A percentile compares a stretch with the other conserved stretches of the same genome.
These are phyloP conservation scores for Globisporangium abappressorium DNA, from an alignment of 352 stramenopile species.

Conservation along the genomic window DNA sequence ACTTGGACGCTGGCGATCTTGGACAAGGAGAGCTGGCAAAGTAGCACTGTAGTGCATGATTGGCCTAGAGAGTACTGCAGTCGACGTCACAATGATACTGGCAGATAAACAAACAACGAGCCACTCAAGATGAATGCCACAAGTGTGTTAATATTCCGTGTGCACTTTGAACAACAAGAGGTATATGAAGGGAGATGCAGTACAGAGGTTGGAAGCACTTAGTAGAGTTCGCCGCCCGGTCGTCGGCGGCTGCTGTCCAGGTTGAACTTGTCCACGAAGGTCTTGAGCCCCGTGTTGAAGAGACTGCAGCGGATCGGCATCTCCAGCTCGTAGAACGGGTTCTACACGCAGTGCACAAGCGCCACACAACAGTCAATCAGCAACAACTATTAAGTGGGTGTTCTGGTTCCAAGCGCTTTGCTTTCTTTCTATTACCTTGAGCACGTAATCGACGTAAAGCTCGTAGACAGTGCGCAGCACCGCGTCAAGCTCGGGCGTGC, in stretches of 20 bases:
- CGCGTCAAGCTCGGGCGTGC: constrained; percentile 78
- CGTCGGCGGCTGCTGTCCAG: constrained; percentile 54
- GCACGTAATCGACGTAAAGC: constrained; percentile 94
- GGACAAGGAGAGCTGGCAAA: background rate
- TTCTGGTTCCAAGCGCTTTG: background rate
- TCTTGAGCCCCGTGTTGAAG: constrained; percentile 88
- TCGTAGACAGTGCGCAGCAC: constrained; percentile 90
- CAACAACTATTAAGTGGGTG: background rate
- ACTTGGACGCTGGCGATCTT: constrained; percentile 19
- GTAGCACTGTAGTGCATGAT: background rate
- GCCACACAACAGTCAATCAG: background rate
- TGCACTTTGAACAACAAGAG: background rate
- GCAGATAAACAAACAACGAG: background rate
- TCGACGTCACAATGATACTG: background rate
- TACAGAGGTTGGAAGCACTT: constrained; percentile 6
- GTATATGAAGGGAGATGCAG: background rate
- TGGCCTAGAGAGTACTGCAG: too few relatives aligned
- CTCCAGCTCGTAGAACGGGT: constrained; percentile 95
- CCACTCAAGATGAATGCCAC: background rate
- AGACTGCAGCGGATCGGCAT: constrained; percentile 94
- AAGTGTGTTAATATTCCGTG: background rate
- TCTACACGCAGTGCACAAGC: constrained; percentile 34
- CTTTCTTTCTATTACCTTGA: constrained; percentile 70
- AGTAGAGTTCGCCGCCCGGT: constrained; percentile 37
- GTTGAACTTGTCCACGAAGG: constrained; percentile 87